Evolutionary conservation across 2,329 filamentous ascomycete species (phyloP).

Genomic region (Scytalidium lignicola): DNA sequence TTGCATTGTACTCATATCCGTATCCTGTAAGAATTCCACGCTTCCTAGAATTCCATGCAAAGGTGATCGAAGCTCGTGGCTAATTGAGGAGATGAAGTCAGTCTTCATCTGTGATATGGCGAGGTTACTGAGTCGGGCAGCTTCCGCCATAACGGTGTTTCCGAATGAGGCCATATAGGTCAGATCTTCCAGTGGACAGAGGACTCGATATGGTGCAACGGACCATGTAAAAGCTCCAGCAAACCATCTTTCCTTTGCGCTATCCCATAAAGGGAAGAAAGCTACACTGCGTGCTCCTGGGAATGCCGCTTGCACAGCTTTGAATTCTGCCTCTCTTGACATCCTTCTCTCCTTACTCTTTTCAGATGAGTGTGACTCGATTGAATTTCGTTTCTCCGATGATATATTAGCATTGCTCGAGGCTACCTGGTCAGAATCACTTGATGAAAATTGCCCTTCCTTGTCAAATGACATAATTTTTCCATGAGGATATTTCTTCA

Average conservation of each 20-base stretch:
- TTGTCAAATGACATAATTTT: conserved; percentile 8
- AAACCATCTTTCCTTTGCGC: conserved; percentile 40
- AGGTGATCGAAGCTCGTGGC: conserved; percentile 56
- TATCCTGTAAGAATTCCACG: conserved; percentile 48
- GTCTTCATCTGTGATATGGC: conserved; percentile 32
- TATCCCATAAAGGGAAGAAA: conserved; percentile 44
- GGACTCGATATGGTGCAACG: conserved; percentile 34
- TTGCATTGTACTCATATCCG: conserved; percentile 40
- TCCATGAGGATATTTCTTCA: conserved; percentile 7
- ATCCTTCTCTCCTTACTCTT: conserved; percentile 8
- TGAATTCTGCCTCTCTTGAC: conserved; percentile 23
- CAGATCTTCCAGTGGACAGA: conserved; percentile 43
- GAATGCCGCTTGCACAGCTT: conserved; percentile 31
- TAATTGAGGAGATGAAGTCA: conserved; percentile 55
- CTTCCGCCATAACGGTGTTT: conserved; percentile 51
- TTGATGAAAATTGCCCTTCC: conserved; percentile 3
- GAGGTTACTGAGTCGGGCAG: conserved; percentile 42
- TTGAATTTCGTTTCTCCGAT: background rate
- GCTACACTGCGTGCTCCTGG: conserved; percentile 40
- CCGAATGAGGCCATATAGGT: conserved; percentile 47
- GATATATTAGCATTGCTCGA: background rate
- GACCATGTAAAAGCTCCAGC: conserved; percentile 47
- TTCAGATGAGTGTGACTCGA: background rate
- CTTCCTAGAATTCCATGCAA: conserved; percentile 55
- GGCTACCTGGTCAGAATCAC: background rate